phyloP scores from a whole-genome alignment of 176 grass and related monocot genomes.

The Oryza australiensis region DNA sequence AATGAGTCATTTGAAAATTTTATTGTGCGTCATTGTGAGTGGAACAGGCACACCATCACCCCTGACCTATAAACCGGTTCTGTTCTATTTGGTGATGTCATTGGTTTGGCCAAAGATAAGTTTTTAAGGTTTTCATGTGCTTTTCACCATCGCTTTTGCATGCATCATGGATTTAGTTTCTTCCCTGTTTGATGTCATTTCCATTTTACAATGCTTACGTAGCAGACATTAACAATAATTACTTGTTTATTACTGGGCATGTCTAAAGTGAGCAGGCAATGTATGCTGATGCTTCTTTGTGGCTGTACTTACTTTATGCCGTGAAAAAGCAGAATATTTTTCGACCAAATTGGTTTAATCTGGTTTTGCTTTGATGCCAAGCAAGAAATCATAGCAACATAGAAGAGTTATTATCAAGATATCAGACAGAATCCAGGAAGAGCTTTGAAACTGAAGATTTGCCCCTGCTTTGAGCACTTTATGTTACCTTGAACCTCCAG shows the following conservation, averaged over 20 bases:
- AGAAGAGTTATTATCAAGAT: slow-evolving; percentile 9
- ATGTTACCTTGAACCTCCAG: slow-evolving; percentile 39
- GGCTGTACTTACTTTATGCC: not conserved
- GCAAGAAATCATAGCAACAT: slow-evolving; percentile 23
- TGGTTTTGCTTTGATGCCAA: slow-evolving; percentile 3
- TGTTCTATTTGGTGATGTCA: slow-evolving; percentile 30
- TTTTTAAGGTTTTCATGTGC: slow-evolving; percentile 39
- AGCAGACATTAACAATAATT: not conserved
- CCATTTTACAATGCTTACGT: slow-evolving; percentile 18
- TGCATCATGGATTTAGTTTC: slow-evolving; percentile 7
- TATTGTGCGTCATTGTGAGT: slow-evolving; percentile 24
- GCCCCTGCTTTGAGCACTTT: slow-evolving; percentile 21
- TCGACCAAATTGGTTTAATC: not conserved
- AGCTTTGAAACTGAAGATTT: slow-evolving; percentile 17
- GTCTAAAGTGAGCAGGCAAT: not conserved
- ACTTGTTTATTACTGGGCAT: not conserved
- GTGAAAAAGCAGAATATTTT: not conserved
- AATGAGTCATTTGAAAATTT: slow-evolving; percentile 1
- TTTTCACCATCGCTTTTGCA: slow-evolving; percentile 33
- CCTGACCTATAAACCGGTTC: slow-evolving; percentile 16
- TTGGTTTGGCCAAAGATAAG: slow-evolving; percentile 27
- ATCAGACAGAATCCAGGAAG: slow-evolving; percentile 28
- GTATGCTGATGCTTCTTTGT: not conserved
- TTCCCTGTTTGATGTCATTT: slow-evolving; percentile 19
- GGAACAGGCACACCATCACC: slow-evolving; percentile 24